Evolutionary conservation across 176 grass and related monocot genomes (phyloP).

Genomic region (Olyra latifolia): DNA sequence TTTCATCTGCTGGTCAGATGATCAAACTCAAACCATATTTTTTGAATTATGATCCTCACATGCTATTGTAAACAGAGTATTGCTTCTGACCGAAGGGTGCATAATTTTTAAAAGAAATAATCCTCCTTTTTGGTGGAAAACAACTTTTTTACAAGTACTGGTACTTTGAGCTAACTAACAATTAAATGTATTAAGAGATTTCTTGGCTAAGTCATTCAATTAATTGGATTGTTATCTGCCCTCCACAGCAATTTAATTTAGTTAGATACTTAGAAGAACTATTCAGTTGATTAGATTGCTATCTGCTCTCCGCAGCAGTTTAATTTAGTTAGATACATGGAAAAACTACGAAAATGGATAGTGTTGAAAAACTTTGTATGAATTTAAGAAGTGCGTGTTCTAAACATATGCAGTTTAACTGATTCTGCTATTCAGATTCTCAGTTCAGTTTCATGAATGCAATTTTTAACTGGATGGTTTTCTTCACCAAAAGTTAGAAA

Average conservation of each 20-base stretch:
- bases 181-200: background rate
- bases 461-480: background rate
- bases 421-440: background rate
- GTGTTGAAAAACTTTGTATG: background rate
- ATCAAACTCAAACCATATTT: background rate
- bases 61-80: background rate
- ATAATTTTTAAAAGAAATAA: background rate
- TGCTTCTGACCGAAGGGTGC: background rate
- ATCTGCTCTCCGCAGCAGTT: too few relatives aligned
- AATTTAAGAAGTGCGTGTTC: background rate
- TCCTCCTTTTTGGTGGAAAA: background rate
- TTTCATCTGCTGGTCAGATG: too few relatives aligned
- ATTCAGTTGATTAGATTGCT: too few relatives aligned
- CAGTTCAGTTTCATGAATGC: background rate
- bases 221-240: background rate
- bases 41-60: conserved; percentile 1
- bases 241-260: background rate
- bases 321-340: too few relatives aligned
- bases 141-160: background rate
- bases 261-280: background rate
- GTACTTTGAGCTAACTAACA: background rate
- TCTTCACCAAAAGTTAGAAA: background rate
- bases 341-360: background rate
- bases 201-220: background rate
- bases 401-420: background rate